Evolutionary conservation across 2,329 filamentous ascomycete species (phyloP).

Genomic region (Phaeosphaeria sp.): DNA sequence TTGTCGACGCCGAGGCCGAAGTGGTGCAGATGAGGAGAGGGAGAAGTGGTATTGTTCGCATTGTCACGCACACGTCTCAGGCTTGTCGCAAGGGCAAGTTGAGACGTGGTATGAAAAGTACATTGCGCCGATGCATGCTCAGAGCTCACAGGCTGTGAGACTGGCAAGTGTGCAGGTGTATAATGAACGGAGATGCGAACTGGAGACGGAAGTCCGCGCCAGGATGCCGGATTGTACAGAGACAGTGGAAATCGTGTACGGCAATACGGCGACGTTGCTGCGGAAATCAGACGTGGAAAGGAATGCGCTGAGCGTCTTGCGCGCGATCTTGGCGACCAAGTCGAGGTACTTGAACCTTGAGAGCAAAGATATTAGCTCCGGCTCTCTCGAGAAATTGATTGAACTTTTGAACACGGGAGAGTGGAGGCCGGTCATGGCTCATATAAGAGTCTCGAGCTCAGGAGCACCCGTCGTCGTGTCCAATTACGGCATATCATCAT

Average conservation of each 20-base stretch:
- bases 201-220: constrained; percentile 38
- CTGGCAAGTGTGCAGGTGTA: constrained; percentile 36
- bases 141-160: constrained; percentile 20
- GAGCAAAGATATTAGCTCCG: constrained; percentile 23
- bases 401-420: constrained; percentile 35
- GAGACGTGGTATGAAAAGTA: constrained; percentile 41
- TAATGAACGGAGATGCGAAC: constrained; percentile 29
- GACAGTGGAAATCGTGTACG: constrained; percentile 48
- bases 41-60: constrained; percentile 34
- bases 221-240: constrained; percentile 36
- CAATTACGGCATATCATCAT: not conserved
- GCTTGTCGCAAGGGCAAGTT: constrained; percentile 26
- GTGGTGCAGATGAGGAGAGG: constrained; percentile 4
- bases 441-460: constrained; percentile 2
- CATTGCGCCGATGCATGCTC: constrained; percentile 39
- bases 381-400: constrained; percentile 44
- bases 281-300: not conserved
- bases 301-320: constrained; percentile 35
- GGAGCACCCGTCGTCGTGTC: constrained; percentile 35
- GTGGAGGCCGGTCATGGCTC: constrained; percentile 27
- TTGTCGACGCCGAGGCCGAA: not conserved
- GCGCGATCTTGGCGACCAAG: constrained; percentile 34
- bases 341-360: constrained; percentile 40
- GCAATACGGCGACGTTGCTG: constrained; percentile 22
- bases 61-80: constrained; percentile 25